Evolutionary conservation across 148 eudicot species (phyloP).

Genomic region (Beta vulgaris): DNA sequence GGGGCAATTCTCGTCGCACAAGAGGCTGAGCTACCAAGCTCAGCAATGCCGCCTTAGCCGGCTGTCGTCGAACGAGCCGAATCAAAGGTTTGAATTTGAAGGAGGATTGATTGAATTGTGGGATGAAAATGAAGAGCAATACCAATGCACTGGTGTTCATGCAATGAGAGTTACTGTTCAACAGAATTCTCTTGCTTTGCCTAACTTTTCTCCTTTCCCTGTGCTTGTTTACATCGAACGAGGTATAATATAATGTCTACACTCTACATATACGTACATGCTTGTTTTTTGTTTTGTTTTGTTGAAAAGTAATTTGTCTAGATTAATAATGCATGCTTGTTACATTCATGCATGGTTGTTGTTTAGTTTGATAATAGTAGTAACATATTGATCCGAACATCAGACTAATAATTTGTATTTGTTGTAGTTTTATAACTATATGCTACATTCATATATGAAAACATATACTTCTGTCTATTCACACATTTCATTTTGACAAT

Average conservation of each 20-base stretch:
- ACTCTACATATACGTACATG: no score
- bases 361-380: no score
- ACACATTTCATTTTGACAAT: no score
- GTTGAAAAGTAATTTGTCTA: no score
- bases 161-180: slow-evolving; percentile 43
- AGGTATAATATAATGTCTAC: slow-evolving; percentile 34
- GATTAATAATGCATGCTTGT: no score
- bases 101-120: slow-evolving; percentile 60
- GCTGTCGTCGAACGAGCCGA: slow-evolving; percentile 43
- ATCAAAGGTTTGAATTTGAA: slow-evolving; percentile 42
- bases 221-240: slow-evolving; percentile 53
- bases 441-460: no score
- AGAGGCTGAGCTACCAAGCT: slow-evolving; percentile 28
- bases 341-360: no score
- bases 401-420: no score
- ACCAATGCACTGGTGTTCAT: slow-evolving; percentile 60
- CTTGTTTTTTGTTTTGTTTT: no score
- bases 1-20: neutral
- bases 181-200: slow-evolving; percentile 48
- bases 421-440: no score
- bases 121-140: slow-evolving; percentile 58
- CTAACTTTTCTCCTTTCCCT: slow-evolving; percentile 57
- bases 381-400: no score
- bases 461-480: no score
- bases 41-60: slow-evolving; percentile 54